Base-by-base conservation (phyloP, 306 rosid species). In the Amphicarpaea edgeworthii region DNA sequence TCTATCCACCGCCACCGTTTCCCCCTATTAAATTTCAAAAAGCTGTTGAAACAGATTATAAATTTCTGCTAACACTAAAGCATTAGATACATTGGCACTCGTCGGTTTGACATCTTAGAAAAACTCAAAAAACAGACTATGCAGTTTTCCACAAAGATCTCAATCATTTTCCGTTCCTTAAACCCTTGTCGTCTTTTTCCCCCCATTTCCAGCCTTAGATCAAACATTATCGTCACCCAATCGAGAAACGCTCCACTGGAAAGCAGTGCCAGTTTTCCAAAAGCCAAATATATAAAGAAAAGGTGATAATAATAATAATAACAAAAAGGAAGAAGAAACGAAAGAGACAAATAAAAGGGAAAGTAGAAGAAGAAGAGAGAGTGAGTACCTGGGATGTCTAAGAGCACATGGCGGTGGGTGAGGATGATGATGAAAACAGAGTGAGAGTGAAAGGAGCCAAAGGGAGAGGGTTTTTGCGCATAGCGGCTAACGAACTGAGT, bases 401-500 rank as follows among this genome's bases (percentile, higher is more conserved):
- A 19, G 79, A 73, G 51, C 26, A 41, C 53, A 67, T 46, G 75
- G 12, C 12, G 7, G 26, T 2, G 64, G 19, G 0, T 15, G 45
- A 7, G 60, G 54, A 57, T 42, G 54, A 57, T 42, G 69, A 73
- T 7, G 73, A 32, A 61, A 61, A 42, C 9, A 60, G 73, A 40
- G 71, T 12, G 71, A 61, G 75, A 54, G 47, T 53, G n/a, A 46
- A 69, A n/a, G 42, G 23, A 17, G 26, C 12, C 0, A 30, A 60
- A 55, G 50, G 3, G 54, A 51, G 37, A 55, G 83, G 83, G 65
- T 60, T 80, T 65, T 63, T 16, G 46, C 8, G n/a, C 57, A 26
- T 8, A 60, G 81, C 80, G 69, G 80, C 87, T 47, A 72, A 66
- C 83, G 8, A 79, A 72, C 66, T 21, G 50, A 71, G 72, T 8